These are phyloP conservation scores for Pyricularia sp. DNA, from an alignment of 2,329 filamentous ascomycete species.

Conservation along the genomic window DNA sequence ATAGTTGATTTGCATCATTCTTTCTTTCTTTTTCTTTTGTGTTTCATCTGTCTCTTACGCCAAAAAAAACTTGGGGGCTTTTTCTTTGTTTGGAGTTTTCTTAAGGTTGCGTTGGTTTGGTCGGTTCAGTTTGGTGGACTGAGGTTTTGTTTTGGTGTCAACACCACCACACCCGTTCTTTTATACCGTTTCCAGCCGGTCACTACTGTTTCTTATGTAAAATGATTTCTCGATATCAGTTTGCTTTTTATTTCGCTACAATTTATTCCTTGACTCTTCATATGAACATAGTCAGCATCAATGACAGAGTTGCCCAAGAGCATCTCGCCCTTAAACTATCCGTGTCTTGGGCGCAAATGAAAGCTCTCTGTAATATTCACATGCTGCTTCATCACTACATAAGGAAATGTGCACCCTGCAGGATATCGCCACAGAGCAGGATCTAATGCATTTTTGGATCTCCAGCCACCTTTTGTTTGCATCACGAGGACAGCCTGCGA, in stretches of 20 bases:
- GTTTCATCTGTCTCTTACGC: neutral
- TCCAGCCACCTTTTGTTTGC: neutral
- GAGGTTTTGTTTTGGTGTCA: neutral
- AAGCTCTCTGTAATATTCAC: neutral
- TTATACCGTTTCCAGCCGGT: neutral
- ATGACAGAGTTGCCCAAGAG: no score
- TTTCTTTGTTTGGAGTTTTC: neutral
- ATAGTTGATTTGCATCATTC: conserved; percentile 3
- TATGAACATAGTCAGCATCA: no score
- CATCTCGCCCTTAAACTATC: no score
- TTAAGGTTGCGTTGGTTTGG: neutral
- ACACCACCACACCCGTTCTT: neutral
- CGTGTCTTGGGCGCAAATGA: neutral
- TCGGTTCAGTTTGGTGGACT: neutral
- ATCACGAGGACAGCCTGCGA: no score
- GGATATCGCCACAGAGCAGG: neutral
- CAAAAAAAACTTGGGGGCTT: neutral
- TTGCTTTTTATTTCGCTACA: no score
- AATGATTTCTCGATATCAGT: neutral
- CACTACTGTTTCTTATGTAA: neutral
- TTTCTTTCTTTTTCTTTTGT: neutral
- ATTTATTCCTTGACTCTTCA: no score
- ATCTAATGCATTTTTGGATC: neutral
- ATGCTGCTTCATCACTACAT: neutral
- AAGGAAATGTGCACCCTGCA: neutral